Base-by-base conservation (phyloP, 768 basidiomycete genomes). In the Amyloporia xantha region DNA sequence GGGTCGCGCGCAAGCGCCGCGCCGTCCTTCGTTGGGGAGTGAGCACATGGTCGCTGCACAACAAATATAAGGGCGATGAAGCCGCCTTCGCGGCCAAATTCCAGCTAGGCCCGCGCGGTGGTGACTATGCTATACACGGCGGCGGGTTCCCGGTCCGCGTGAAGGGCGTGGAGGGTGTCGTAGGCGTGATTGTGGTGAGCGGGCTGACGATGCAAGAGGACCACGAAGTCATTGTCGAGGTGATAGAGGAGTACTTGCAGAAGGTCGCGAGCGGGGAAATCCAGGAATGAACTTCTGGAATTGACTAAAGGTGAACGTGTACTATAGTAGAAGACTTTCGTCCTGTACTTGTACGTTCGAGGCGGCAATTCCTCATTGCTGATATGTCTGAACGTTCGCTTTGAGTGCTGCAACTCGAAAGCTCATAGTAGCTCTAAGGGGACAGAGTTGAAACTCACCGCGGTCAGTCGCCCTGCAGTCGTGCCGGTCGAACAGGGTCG, bases 1-100 rank as follows among this genome's bases (percentile, higher is more conserved):
- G 56, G 56, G 56, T 57, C 27, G 56, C 56, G 37, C 56, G 56
- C 53, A 57, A 57, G 53, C 56, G 56, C 41, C 52, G 52, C 26
- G 53, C 56, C 21, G 56, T 57, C 20, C 56, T 57, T 11, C 56
- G 56, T 39, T 57, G 56, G 56, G 47, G 56, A 37, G 39, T 26
- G 41, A 57, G 56, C 48, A 56, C 55, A 23, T 53, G 47, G 47
- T 38, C 41, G 30, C 51, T 57, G 48, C 56, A 54, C 48, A 49
- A 54, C 41, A 54, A 54, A 38, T 52, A 39, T 48, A 44, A n/a
- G 19, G 53, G 53, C 27, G 37, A 57, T 49, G 56, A 57, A 51
- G 48, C 41, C 27, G 41, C 41, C 23, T 57, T 57, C 51, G 48
- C 50, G 47, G 48, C 50, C 17, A 57, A 57, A 48, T 57, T 54